Percentiles rank a stretch among this genome's conserved stretches.
phyloP scores from a whole-genome alignment of 345 rosid species.

The Lenwebbia sp. region DNA sequence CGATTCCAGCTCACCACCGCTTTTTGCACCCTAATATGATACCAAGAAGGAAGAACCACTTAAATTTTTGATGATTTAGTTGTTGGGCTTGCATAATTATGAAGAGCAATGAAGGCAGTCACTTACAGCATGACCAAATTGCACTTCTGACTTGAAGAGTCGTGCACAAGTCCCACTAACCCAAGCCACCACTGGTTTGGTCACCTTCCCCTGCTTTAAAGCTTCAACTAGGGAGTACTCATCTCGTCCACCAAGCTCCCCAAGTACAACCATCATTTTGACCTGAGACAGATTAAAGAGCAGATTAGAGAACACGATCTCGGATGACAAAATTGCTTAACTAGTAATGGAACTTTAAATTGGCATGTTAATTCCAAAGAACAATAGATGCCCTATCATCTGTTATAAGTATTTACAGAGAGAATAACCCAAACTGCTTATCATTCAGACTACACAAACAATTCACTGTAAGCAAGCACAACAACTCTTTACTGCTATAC shows the following conservation, averaged over 20 bases:
- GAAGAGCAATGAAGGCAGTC: neutral
- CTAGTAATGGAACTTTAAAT: neutral
- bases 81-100: neutral
- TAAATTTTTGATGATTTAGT: neutral
- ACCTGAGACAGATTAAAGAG: constrained; percentile 29
- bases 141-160: constrained; percentile 95
- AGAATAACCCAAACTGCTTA: neutral
- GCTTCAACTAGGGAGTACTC: constrained; percentile 98
- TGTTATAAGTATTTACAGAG: neutral
- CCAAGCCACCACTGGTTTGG: constrained; percentile 96
- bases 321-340: neutral
- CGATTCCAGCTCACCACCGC: constrained; percentile 96
- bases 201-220: constrained; percentile 83
- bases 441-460: neutral
- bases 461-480: neutral
- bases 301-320: neutral
- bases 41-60: neutral
- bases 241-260: constrained; percentile 96
- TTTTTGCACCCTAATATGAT: constrained; percentile 79
- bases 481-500: constrained; percentile 16
- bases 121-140: constrained; percentile 99
- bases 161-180: constrained; percentile 98
- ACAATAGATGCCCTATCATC: neutral
- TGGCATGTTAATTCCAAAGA: neutral
- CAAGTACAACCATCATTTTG: constrained; percentile 92